These are phyloP conservation scores for Termitomyces sp. DNA, from an alignment of 768 basidiomycete species.

Conservation along the genomic window DNA sequence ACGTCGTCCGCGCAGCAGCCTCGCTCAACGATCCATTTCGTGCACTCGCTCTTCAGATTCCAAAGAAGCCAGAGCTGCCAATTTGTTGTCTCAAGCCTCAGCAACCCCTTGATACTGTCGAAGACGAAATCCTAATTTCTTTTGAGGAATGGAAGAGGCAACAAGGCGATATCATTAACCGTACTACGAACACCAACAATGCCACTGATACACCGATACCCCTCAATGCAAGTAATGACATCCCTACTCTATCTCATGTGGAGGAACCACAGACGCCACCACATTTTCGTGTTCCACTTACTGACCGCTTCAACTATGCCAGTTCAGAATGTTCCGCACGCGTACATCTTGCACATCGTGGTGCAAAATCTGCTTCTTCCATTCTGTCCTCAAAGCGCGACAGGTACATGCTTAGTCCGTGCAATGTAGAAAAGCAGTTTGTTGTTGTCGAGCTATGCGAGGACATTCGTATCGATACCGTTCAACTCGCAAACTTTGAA, in stretches of 20 bases:
- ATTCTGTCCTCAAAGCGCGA: conserved; percentile 90
- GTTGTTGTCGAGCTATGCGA: conserved; percentile 97
- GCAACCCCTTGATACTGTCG: conserved; percentile 40
- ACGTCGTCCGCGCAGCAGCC: conserved; percentile 12
- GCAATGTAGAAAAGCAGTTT: conserved; percentile 59
- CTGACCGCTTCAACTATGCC: conserved; percentile 94
- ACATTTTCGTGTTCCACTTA: conserved; percentile 68
- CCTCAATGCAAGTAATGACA: conserved; percentile 17
- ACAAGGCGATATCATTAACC: conserved; percentile 27
- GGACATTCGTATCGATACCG: conserved; percentile 93
- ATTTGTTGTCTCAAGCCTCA: conserved; percentile 66
- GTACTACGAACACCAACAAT: conserved; percentile 24
- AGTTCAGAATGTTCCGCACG: conserved; percentile 90
- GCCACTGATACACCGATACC: conserved; percentile 6
- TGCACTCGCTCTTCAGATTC: conserved; percentile 43
- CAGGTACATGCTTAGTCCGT: conserved; percentile 95
- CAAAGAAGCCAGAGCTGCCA: conserved; percentile 49
- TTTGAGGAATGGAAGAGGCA: conserved; percentile 89
- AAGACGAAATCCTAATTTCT: conserved; percentile 65
- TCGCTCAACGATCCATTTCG: conserved; percentile 58
- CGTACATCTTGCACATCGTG: conserved; percentile 77
- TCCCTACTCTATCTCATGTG: conserved; percentile 15
- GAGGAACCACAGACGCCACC: conserved; percentile 29
- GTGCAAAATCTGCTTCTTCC: conserved; percentile 75
- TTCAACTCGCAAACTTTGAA: conserved; percentile 95